Evolutionary conservation across 1,284 basidiomycete genomes (phyloP).

Genomic region (Thelephora terrestris): DNA sequence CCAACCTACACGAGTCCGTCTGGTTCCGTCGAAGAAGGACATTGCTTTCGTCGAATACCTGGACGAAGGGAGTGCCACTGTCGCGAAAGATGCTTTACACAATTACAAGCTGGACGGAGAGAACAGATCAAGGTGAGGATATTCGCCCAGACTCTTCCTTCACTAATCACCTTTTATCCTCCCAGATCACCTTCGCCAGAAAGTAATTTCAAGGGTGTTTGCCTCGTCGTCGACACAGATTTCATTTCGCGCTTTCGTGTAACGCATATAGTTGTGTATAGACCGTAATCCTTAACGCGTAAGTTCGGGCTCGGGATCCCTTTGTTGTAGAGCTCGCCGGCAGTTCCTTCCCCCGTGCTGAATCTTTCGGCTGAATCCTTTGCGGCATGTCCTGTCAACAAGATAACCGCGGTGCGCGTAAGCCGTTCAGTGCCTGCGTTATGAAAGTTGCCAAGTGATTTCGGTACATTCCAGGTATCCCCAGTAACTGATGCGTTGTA

Average conservation of each 20-base stretch:
- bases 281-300: no score
- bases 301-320: no score
- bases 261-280: no score
- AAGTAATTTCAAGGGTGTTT: conserved; percentile 26
- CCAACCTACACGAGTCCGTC: conserved; percentile 91
- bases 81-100: conserved; percentile 90
- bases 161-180: background rate
- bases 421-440: no score
- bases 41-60: conserved; percentile 95
- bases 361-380: no score
- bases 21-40: conserved; percentile 90
- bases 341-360: no score
- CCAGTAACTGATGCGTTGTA: no score
- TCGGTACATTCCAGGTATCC: no score
- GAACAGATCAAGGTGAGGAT: conserved; percentile 83
- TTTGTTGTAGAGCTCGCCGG: no score
- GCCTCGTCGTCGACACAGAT: background rate
- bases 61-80: conserved; percentile 82
- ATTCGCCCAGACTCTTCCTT: background rate
- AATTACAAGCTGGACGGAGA: conserved; percentile 94
- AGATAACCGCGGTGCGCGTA: no score
- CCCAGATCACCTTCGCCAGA: conserved; percentile 51
- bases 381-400: no score
- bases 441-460: no score
- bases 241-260: conserved; percentile 5